Evolutionary conservation across 768 basidiomycete species (phyloP), one percentile per base, ranked within the genome.

Genomic region (Tulasnella sp.): DNA sequence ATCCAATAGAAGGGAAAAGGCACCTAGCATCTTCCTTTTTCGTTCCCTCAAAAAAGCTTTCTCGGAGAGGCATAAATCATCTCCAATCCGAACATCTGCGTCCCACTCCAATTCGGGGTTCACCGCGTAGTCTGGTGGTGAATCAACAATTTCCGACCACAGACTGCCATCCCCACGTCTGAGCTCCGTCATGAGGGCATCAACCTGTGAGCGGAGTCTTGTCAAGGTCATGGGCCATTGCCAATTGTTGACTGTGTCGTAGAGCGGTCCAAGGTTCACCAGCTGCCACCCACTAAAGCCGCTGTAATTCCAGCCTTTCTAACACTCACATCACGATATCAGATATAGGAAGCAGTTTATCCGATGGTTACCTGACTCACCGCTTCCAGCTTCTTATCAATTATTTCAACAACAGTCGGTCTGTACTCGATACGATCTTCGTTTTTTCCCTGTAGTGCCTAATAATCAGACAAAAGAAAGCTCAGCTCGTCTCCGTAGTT

Each of bases 71-170:
- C 65, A 64, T 4, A 70, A 53, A 27, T 68, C 69, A n/a, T 63
- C 63, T 5, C 69, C 68, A 8, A 69, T 60, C 22, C 69, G 50
- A 2, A 70, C 69, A 4, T 55, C 38, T 0, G 69, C 69, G 51
- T 70, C 69, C 66, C 66, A 70, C 15, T 64, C 61, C 22, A 65
- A 41, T 49, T 70, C 69, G 11, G 68, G 68, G 46, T 69, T 62
- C 12, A 68, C 15, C n/a, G 21, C 29, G 10, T 63, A 9, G 50
- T 68, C 63, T 2, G 61, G 58, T 3, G 62, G 49, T n/a, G 63
- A 63, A 44, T 65, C 54, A 21, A 64, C 63, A 12, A 67, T 62
- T 42, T 67, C 53, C n/a, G 57, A 60, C 51, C 62, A 66, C n/a
- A 67, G 60, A 21, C 67, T 67, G 1, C 66, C 66, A 5, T 65